Conservation (phyloP, 176 grass and related monocot species). For the Oryza brachyantha region DNA sequence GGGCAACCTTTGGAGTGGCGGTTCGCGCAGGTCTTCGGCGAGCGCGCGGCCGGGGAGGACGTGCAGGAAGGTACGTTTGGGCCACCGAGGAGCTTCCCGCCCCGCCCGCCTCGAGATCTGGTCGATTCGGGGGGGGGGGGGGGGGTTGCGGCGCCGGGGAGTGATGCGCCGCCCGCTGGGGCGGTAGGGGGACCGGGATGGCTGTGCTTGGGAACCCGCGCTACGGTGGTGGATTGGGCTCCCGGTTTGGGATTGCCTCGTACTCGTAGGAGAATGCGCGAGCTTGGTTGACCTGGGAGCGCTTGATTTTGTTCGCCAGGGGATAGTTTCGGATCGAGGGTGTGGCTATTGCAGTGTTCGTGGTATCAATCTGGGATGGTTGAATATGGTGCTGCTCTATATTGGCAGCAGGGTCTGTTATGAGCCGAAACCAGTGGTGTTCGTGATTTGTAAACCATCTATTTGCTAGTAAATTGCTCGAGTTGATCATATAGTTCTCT, state of each 20-base stretch:
- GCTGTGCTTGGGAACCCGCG: neutral
- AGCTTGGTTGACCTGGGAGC: neutral
- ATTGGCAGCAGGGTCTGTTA: neutral
- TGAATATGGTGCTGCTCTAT: constrained; percentile 2
- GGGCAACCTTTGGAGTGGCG: constrained; percentile 57
- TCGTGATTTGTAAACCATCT: neutral
- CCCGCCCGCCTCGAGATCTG: constrained; percentile 43
- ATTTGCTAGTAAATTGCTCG: constrained; percentile 3
- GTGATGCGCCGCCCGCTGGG: neutral
- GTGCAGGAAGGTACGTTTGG: constrained; percentile 88
- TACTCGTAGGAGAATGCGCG: constrained; percentile 33
- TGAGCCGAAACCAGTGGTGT: neutral
- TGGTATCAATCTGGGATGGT: neutral
- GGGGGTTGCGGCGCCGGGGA: neutral
- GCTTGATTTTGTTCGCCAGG: neutral
- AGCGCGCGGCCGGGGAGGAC: constrained; percentile 80
- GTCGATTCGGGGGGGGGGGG: constrained; percentile 24
- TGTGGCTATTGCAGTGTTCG: neutral
- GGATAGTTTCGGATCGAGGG: neutral
- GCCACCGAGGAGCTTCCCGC: neutral
- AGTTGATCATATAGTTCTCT: neutral
- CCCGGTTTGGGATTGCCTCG: neutral
- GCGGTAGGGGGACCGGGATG: constrained; percentile 1
- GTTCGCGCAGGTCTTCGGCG: constrained; percentile 93
- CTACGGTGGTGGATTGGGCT: constrained; percentile 16